phyloP scores from a whole-genome alignment of 208 protist species.

The Leishmania guyanensis region DNA sequence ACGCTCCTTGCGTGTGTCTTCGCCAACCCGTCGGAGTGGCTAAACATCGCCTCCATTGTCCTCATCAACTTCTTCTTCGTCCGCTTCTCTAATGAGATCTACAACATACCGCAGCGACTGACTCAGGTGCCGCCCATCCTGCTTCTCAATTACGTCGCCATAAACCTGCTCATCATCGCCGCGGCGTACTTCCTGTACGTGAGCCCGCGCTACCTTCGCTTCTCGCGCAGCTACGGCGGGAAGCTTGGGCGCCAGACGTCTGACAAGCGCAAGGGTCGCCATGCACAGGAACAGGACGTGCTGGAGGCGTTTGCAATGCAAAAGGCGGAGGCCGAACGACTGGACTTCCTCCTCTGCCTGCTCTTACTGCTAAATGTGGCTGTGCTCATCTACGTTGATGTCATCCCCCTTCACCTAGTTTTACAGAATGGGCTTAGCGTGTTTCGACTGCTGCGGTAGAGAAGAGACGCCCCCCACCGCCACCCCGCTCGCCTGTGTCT shows the following conservation, averaged over 20 bases:
- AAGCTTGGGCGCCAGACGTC: neutral
- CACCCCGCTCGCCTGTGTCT: neutral
- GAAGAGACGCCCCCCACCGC: neutral
- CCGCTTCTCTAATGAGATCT: constrained; percentile 53
- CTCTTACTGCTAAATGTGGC: constrained; percentile 49
- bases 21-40: constrained; percentile 55
- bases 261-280: neutral
- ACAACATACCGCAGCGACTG: constrained; percentile 52
- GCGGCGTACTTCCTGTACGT: constrained; percentile 65
- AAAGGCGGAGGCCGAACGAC: constrained; percentile 39
- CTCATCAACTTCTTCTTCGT: constrained; percentile 68
- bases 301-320: constrained; percentile 47
- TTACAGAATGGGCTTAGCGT: constrained; percentile 35
- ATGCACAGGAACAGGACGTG: constrained; percentile 22
- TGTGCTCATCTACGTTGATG: constrained; percentile 34
- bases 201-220: constrained; percentile 34
- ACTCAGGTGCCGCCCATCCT: constrained; percentile 25
- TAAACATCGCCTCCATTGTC: constrained; percentile 46
- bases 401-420: constrained; percentile 48
- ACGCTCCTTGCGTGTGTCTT: constrained; percentile 43
- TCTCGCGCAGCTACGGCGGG: constrained; percentile 6
- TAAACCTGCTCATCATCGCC: constrained; percentile 36
- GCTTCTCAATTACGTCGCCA: constrained; percentile 35
- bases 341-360: constrained; percentile 42
- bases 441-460: constrained; percentile 43